Conservation (phyloP, 2,329 filamentous ascomycete genomes). For the Blumeria hordei region DNA sequence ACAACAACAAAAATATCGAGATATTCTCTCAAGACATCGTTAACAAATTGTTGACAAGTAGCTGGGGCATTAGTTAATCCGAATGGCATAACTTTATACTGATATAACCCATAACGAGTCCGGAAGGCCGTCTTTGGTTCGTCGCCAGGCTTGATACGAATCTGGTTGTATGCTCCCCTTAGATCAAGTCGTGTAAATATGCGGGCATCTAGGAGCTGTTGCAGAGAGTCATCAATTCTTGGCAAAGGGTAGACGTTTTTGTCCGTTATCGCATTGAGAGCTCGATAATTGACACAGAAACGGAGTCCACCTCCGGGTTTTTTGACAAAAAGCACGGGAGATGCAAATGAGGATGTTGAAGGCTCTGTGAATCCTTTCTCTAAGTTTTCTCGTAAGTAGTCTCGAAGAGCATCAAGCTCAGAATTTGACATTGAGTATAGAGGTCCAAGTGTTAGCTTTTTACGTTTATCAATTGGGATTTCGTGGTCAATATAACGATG, state of each 20-base stretch:
- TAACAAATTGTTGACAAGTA: neutral
- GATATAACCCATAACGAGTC: neutral
- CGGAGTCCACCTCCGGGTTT: neutral
- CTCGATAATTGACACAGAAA: neutral
- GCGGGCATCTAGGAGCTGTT: neutral
- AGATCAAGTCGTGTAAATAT: constrained; percentile 1
- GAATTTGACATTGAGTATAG: neutral
- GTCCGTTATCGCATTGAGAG: neutral
- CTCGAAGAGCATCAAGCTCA: neutral
- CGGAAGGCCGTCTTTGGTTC: constrained; percentile 1
- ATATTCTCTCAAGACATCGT: constrained; percentile 1
- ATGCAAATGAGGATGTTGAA: neutral
- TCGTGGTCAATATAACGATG: neutral
- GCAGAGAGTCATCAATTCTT: neutral
- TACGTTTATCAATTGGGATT: neutral
- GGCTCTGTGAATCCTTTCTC: constrained; percentile 2
- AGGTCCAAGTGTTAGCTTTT: neutral
- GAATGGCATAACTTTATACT: constrained; percentile 1
- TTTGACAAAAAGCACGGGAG: neutral
- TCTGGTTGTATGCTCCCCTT: neutral
- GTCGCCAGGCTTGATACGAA: neutral
- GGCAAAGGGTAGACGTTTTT: neutral
- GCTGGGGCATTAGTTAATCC: neutral
- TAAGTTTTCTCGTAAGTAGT: constrained; percentile 2
- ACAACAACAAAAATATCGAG: constrained; percentile 1